phyloP scores from a whole-genome alignment of 495 filamentous ascomycete species.

The Penicillium daleae region DNA sequence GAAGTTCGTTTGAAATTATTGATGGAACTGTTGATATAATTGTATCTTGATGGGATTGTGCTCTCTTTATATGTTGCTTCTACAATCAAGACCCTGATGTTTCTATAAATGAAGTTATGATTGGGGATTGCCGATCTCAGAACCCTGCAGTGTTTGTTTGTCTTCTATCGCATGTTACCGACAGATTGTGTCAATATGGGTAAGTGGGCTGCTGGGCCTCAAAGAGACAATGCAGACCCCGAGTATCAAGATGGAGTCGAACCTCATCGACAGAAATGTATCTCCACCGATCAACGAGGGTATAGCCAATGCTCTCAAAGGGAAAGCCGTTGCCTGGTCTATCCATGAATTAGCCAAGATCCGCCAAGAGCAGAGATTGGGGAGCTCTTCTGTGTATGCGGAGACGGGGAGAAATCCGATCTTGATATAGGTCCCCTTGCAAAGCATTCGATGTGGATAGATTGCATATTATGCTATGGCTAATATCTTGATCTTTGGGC shows the following conservation, averaged over 20 bases:
- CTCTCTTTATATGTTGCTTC: neutral
- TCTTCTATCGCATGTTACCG: neutral
- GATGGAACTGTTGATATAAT: neutral
- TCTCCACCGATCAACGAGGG: constrained; percentile 12
- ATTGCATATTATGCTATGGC: neutral
- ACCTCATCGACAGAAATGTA: neutral
- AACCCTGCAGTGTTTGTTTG: neutral
- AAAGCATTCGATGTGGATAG: neutral
- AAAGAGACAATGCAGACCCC: constrained; percentile 5
- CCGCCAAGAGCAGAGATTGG: neutral
- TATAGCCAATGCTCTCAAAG: constrained; percentile 20
- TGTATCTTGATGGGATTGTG: neutral
- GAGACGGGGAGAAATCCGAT: neutral
- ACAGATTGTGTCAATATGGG: neutral
- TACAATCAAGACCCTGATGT: neutral
- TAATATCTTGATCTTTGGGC: neutral
- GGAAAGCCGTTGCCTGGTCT: constrained; percentile 29
- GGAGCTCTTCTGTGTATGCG: neutral
- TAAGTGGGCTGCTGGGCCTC: constrained; percentile 14
- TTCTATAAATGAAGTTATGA: constrained; percentile 22
- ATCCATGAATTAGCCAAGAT: constrained; percentile 23
- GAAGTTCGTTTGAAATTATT: neutral
- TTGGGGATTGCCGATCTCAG: constrained; percentile 17
- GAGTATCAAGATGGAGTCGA: constrained; percentile 11
- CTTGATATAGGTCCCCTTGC: no score